Evolutionary conservation across 352 stramenopile genomes (phyloP), one percentile per base, ranked within the genome.

Genomic region (Peronospora farinosa): DNA sequence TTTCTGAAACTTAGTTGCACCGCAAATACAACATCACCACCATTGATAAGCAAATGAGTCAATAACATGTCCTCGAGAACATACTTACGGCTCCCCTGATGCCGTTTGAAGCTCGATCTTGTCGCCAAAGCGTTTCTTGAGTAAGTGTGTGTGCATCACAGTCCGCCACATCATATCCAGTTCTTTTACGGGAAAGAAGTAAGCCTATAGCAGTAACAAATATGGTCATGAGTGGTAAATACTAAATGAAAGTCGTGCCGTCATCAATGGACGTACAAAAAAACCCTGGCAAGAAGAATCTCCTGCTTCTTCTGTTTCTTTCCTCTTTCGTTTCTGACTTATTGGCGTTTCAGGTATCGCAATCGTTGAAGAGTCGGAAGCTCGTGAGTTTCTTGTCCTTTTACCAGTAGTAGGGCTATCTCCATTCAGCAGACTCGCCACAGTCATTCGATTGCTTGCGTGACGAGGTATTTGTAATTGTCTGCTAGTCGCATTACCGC

Each of bases 101-200:
- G 79, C 69, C 11, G 74, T 80, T 45, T 80, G 74, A 39, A 85
- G 82, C 50, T 85, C 74, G 21, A 85, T 79, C 46, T 65, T 67
- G 11, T 85, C 72, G 9, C 74, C 74, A 47, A 85, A 85, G 9
- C 68, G 60, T 1, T 40, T 39, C 38, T 85, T 85, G 23, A 85
- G 78, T 38, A 85, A 38, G 30, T 85, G 74, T 16, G 72, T 69
- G 45, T 85, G 69, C 65, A 84, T 72, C 35, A 85, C 62, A 0
- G 69, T 81, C 7, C 72, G 64, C 74, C 72, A 85, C 4, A 85
- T 47, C 59, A 83, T 78, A 35, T 85, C 72, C 32, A 84, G 31
- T 16, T 84, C 73, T 12, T 41, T 72, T 15, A 82, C 56, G 3
- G 69, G 57, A 25, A 85, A 83, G 43, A 83, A 81, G 57, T 81